Conservation (phyloP, 2,329 filamentous ascomycete species). For the Pseudogymnoascus sp. region DNA sequence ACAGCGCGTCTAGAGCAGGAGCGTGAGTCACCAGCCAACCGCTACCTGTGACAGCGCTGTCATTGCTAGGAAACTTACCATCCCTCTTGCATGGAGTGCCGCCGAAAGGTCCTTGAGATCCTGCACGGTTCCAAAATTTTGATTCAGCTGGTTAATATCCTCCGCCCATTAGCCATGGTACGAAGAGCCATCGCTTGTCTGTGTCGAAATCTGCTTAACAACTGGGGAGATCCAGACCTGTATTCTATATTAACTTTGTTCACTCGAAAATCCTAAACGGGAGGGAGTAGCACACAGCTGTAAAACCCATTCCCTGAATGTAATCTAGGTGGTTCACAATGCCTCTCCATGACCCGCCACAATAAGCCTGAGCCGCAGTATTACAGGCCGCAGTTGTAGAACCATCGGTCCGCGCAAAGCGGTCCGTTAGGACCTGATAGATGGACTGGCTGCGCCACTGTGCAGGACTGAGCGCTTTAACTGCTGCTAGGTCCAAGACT, state of each 20-base stretch:
- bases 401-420: slow-evolving; percentile 35
- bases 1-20: no score
- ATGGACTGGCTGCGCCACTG: slow-evolving; percentile 34
- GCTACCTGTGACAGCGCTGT: no score
- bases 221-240: slow-evolving; percentile 35
- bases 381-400: slow-evolving; percentile 9
- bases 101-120: slow-evolving; percentile 39
- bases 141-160: slow-evolving; percentile 40
- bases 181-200: slow-evolving; percentile 32
- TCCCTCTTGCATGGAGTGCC: slow-evolving; percentile 37
- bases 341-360: slow-evolving; percentile 45
- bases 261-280: not conserved
- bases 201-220: slow-evolving; percentile 31
- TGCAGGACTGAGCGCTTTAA: slow-evolving; percentile 1
- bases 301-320: slow-evolving; percentile 38
- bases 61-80: slow-evolving; percentile 20
- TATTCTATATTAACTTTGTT: not conserved
- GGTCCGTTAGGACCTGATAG: slow-evolving; percentile 39
- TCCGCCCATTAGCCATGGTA: slow-evolving; percentile 46
- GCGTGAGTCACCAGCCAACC: no score
- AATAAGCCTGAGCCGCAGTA: slow-evolving; percentile 31
- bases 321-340: slow-evolving; percentile 33
- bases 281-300: slow-evolving; percentile 27
- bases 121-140: slow-evolving; percentile 39
- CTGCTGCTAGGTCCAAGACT: not conserved